Conservation (phyloP, 2,329 filamentous ascomycete genomes). For the Penicillium hesseltinei region DNA sequence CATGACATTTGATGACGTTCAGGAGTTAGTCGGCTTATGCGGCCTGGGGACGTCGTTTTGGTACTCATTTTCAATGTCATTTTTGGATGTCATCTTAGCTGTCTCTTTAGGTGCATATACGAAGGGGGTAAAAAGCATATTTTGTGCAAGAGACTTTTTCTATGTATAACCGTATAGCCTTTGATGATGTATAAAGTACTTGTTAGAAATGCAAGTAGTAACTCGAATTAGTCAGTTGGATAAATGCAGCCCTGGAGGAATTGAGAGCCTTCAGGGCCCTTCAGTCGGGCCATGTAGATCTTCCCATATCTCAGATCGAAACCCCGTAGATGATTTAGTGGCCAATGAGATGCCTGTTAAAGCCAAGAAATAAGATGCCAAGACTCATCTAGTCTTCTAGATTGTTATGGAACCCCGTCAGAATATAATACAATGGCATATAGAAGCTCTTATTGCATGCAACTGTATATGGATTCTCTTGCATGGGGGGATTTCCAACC, state of each 20-base stretch:
- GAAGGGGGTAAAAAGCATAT: too few species aligned
- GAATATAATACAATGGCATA: neutral
- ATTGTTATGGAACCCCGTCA: neutral
- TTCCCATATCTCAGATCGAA: conserved; percentile 6
- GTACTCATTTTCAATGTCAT: neutral
- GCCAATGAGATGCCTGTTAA: conserved; percentile 3
- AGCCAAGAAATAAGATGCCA: neutral
- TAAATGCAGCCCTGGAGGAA: neutral
- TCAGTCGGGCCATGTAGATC: conserved; percentile 5
- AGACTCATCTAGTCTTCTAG: conserved; percentile 1
- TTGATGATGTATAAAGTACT: neutral
- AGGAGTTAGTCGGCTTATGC: neutral
- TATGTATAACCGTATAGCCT: too few species aligned
- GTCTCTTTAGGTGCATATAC: too few species aligned
- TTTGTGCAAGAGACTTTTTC: too few species aligned
- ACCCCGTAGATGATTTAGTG: neutral
- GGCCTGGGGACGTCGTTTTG: neutral
- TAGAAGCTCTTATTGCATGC: neutral
- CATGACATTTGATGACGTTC: neutral
- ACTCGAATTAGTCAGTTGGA: neutral
- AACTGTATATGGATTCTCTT: neutral
- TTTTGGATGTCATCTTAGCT: too few species aligned
- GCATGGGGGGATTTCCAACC: neutral
- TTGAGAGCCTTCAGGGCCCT: neutral
- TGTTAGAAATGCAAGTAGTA: neutral